These are phyloP conservation scores for Eutrema yunnanense DNA, from an alignment of 345 rosid species.

Conservation along the genomic window DNA sequence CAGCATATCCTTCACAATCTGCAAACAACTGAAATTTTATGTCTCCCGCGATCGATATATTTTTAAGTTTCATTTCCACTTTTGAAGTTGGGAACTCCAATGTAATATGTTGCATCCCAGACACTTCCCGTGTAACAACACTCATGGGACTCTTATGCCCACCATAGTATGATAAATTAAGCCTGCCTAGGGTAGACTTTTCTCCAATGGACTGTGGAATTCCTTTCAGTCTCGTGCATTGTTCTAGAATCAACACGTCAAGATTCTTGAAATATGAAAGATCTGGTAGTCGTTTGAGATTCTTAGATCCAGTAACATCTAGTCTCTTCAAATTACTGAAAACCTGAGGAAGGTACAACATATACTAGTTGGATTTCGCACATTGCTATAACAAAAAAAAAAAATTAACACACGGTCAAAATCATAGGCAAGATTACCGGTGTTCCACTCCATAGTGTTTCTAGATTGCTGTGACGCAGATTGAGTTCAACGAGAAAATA, in stretches of 20 bases:
- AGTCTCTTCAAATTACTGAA: not conserved
- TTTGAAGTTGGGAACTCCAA: not conserved
- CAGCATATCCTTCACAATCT: not conserved
- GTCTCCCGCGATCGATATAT: not conserved
- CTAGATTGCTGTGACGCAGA: not conserved
- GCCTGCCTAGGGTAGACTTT: not conserved
- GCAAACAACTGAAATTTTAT: not conserved
- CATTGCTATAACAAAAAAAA: not conserved
- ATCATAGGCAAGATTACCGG: not conserved
- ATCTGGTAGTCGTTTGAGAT: not conserved
- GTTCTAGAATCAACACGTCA: conserved; percentile 1
- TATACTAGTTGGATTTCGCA: not conserved
- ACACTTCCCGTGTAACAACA: not conserved
- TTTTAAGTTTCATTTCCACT: not conserved
- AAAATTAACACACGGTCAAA: not conserved
- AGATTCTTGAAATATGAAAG: not conserved
- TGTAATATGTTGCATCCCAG: not conserved
- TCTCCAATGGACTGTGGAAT: not conserved
- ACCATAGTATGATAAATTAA: not conserved
- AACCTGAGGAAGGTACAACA: not conserved
- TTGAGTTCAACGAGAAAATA: not conserved
- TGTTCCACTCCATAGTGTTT: not conserved
- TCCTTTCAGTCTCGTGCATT: not conserved
- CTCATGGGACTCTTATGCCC: not conserved
- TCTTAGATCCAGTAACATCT: conserved; percentile 13